Evolutionary conservation across 2,329 filamentous ascomycete genomes (phyloP), one percentile per base, ranked within the genome.

Genomic region (Ilyonectria sp.): DNA sequence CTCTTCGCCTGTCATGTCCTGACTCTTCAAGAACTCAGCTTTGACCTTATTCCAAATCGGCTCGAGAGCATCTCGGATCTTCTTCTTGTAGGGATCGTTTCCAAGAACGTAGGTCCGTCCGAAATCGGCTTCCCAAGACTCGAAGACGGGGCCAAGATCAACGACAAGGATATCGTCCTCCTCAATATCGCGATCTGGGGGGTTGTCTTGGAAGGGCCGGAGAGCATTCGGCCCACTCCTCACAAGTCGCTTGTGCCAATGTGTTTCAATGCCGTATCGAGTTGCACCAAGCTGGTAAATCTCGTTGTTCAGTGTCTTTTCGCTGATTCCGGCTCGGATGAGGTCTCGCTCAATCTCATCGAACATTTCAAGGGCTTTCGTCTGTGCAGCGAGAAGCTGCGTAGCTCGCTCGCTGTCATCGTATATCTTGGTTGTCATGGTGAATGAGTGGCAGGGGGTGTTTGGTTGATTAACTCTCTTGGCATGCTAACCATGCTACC

Each of bases 231-330:
- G 82, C 0, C 85, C 86, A 67, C 83, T 85, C 8, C 86, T 78
- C 37, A 87, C 79, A 1, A 87, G 80, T 6, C 85, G 81, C 71
- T 87, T 87, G 75, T 87, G 86, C 86, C 86, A 87, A 67, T 87
- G 84, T 2, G 83, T 86, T 17, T 77, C 75, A 11, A 87, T 79
- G 17, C 79, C 79, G 74, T 85, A 68, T 21, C 70, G 72, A 23
- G 63, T 26, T 6, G 52, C 52, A 13, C 71, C 75, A 6, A 76
- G 56, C 40, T 81, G 76, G 71, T 86, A 81, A 60, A 87, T 86
- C 69, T 85, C 79, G 33, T 84, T 76, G 76, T 81, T 86, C 26
- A 87, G 74, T 29, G 76, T 74, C 70, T 85, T 85, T 69, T 87
- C 85, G 68, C 76, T 83, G 59, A 86, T 75, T 4, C 85, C 85